Evolutionary conservation across 1,284 basidiomycete species (phyloP).

Genomic region (Puccinia novopanici): DNA sequence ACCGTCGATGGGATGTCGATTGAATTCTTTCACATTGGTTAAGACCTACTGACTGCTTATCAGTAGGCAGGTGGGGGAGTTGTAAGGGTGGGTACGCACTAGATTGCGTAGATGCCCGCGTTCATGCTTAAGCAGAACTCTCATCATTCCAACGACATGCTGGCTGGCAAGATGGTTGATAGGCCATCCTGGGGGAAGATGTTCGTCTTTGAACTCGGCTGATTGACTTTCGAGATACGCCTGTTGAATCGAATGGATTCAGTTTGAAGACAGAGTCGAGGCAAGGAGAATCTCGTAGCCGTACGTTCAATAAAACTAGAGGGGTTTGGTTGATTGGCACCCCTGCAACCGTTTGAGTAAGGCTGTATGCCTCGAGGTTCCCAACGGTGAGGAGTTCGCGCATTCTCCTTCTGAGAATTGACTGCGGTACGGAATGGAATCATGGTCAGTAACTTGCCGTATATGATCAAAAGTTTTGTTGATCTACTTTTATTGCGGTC

Average conservation of each 20-base stretch:
- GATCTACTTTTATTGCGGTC: too few relatives aligned
- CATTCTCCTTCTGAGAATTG: not conserved
- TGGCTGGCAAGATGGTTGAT: not conserved
- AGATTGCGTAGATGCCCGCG: not conserved
- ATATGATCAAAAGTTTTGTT: too few relatives aligned
- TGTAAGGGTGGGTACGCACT: not conserved
- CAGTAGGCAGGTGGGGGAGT: not conserved
- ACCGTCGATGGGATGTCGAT: not conserved
- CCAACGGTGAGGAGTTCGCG: not conserved
- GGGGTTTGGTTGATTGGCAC: not conserved
- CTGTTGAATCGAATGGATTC: not conserved
- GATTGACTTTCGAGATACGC: not conserved
- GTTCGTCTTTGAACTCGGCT: not conserved
- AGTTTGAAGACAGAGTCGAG: not conserved
- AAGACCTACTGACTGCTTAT: not conserved
- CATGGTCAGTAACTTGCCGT: too few relatives aligned
- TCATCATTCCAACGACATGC: not conserved
- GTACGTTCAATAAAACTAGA: not conserved
- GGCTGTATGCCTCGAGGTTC: not conserved
- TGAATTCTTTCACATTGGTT: not conserved
- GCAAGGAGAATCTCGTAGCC: not conserved
- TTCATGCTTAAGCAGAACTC: not conserved
- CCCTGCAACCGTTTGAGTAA: not conserved
- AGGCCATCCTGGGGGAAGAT: not conserved
- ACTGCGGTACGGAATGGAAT: too few relatives aligned